Percentiles rank a stretch among this genome's conserved stretches.
These are phyloP conservation scores for Leccinum fibrillosum DNA, from an alignment of 768 basidiomycete species.

Conservation along the genomic window DNA sequence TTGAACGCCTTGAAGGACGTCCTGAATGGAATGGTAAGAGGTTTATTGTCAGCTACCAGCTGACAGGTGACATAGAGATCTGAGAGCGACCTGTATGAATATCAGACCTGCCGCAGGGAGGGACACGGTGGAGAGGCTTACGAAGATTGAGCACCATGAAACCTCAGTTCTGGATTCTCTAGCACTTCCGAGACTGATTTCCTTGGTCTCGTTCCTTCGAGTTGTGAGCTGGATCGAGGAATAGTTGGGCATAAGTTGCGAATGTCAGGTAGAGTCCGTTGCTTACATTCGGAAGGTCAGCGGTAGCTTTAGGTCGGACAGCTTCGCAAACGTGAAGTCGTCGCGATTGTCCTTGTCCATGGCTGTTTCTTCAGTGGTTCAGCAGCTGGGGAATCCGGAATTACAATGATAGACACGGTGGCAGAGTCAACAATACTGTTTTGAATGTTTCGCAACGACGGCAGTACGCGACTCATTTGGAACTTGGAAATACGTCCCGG, in stretches of 20 bases:
- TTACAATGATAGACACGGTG: neutral
- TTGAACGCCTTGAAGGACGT: conserved; percentile 94
- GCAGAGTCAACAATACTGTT: neutral
- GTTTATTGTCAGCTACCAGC: conserved; percentile 90
- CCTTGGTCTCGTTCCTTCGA: conserved; percentile 79
- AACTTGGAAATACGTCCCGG: neutral
- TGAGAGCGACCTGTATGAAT: conserved; percentile 64
- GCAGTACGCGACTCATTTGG: conserved; percentile 3
- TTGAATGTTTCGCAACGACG: neutral
- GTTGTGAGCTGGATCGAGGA: conserved; percentile 58
- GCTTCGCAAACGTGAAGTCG: conserved; percentile 90
- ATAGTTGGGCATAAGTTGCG: neutral
- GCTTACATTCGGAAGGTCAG: conserved; percentile 82
- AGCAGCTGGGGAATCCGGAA: neutral
- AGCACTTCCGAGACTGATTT: conserved; percentile 75
- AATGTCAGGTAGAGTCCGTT: neutral
- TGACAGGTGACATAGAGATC: conserved; percentile 95
- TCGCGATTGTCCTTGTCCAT: conserved; percentile 71
- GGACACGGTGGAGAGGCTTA: conserved; percentile 30
- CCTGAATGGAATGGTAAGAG: conserved; percentile 85
- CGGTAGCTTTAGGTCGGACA: conserved; percentile 84
- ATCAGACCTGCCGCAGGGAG: conserved; percentile 15
- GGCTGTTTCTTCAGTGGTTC: neutral
- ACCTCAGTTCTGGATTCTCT: conserved; percentile 77
- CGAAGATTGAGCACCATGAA: conserved; percentile 81